phyloP scores from a whole-genome alignment of 768 basidiomycete species.

The Kwoniella botswanensis region DNA sequence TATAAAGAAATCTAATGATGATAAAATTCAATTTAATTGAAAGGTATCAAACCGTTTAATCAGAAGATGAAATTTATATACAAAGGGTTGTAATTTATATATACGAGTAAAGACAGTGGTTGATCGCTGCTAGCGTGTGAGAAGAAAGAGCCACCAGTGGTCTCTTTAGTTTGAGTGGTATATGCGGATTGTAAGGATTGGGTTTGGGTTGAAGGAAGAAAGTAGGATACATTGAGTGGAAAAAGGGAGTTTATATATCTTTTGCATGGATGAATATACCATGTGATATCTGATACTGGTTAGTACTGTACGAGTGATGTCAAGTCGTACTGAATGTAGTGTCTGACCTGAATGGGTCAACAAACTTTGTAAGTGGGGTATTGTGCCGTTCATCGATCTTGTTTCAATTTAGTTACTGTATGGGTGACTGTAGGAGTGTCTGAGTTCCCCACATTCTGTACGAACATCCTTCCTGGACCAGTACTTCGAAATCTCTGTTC shows the following conservation, averaged over 20 bases:
- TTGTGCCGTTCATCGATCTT: no score
- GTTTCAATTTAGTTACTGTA: no score
- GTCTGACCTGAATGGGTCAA: no score
- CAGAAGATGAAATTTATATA: background rate
- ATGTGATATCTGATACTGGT: background rate
- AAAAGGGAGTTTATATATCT: constrained; percentile 18
- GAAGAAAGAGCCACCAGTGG: background rate
- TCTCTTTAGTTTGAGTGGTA: constrained; percentile 18
- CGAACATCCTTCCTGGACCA: no score
- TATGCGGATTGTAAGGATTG: constrained; percentile 18
- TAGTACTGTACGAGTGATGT: no score
- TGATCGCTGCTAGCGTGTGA: constrained; percentile 33
- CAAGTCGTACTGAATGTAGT: no score
- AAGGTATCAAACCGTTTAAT: constrained; percentile 17
- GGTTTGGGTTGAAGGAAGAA: constrained; percentile 20
- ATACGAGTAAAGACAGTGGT: constrained; percentile 25
- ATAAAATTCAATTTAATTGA: background rate
- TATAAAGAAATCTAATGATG: constrained; percentile 1
- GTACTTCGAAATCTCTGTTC: no score
- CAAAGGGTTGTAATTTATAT: constrained; percentile 2
- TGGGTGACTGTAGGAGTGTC: no score
- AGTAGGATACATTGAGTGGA: background rate
- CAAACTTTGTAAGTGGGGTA: no score
- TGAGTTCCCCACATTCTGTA: no score
- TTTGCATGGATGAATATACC: background rate